These are phyloP conservation scores for Phytopythium delawarense DNA, from an alignment of 352 stramenopile species.

Conservation along the genomic window DNA sequence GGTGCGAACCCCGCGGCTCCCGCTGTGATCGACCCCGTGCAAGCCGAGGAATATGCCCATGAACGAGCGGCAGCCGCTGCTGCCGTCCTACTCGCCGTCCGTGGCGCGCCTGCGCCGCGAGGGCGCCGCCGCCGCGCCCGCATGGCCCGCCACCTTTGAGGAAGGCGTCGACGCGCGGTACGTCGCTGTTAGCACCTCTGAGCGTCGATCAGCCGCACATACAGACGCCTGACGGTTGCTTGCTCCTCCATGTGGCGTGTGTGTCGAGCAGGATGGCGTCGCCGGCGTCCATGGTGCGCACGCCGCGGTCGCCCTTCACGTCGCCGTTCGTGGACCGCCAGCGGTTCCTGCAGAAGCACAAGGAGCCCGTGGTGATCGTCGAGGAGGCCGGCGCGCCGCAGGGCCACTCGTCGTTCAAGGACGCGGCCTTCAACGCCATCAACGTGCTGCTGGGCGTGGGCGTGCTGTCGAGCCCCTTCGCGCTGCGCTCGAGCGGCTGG, in stretches of 20 bases:
- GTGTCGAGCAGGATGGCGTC: slow-evolving; percentile 42
- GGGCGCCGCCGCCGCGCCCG: slow-evolving; percentile 22
- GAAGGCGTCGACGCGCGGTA: slow-evolving; percentile 57
- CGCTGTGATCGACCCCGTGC: background rate
- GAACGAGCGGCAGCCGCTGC: slow-evolving; percentile 28
- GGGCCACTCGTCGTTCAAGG: slow-evolving; percentile 66
- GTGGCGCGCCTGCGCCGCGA: slow-evolving; percentile 30
- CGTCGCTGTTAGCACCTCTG: background rate
- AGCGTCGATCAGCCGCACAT: background rate
- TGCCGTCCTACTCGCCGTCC: slow-evolving; percentile 65
- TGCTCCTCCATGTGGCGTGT: background rate
- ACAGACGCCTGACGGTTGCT: background rate
- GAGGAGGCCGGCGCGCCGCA: slow-evolving; percentile 11
- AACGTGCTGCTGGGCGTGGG: slow-evolving; percentile 85
- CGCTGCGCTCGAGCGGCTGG: slow-evolving; percentile 71
- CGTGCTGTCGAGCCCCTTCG: slow-evolving; percentile 81
- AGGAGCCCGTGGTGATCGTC: slow-evolving; percentile 12
- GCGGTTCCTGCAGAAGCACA: slow-evolving; percentile 27
- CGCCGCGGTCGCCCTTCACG: slow-evolving; percentile 22
- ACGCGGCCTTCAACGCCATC: slow-evolving; percentile 80
- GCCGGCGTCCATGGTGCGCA: slow-evolving; percentile 31
- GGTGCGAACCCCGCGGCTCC: no score
- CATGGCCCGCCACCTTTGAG: slow-evolving; percentile 76
- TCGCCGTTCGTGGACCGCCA: slow-evolving; percentile 43
- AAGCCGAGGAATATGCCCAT: background rate